Percentiles rank a stretch among this genome's conserved stretches.
phyloP scores from a whole-genome alignment of 148 eudicot genomes.

The Simmondsia chinensis region DNA sequence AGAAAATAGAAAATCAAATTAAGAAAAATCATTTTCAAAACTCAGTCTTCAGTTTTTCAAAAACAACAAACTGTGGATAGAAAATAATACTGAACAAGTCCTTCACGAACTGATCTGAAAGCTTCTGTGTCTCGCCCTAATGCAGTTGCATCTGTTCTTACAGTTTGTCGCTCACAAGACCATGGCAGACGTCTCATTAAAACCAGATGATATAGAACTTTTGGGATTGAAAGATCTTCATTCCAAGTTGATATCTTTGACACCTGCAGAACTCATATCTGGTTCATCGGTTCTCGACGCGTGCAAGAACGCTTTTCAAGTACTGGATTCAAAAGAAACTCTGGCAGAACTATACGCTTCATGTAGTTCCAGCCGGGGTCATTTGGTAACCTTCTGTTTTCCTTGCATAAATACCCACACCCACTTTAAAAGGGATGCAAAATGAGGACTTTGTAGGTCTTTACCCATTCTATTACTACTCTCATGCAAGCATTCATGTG shows the following conservation, averaged over 20 bases:
- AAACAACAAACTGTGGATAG: too few species aligned
- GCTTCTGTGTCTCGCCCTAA: not conserved
- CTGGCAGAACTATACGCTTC: conserved; percentile 31
- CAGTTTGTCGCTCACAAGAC: conserved; percentile 56
- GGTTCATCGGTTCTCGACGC: conserved; percentile 16
- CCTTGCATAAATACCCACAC: not conserved
- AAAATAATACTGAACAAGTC: too few species aligned
- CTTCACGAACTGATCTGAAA: too few species aligned
- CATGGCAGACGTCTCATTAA: too few species aligned
- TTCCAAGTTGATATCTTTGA: conserved; percentile 15
- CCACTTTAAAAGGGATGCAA: not conserved
- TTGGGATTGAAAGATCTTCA: conserved; percentile 30
- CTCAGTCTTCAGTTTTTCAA: too few species aligned
- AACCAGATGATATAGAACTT: conserved; percentile 44
- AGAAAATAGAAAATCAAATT: too few species aligned
- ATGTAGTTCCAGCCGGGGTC: conserved; percentile 20
- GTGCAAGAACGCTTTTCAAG: conserved; percentile 31
- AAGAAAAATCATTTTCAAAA: too few species aligned
- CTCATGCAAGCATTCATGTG: too few species aligned
- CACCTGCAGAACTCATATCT: conserved; percentile 3
- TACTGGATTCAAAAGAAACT: conserved; percentile 39
- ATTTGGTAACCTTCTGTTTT: conserved; percentile 32
- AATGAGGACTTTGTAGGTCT: too few species aligned
- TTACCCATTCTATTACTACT: too few species aligned
- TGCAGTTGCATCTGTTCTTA: conserved; percentile 6